Conservation (phyloP, 495 filamentous ascomycete species). For the Xylaria cubensis region DNA sequence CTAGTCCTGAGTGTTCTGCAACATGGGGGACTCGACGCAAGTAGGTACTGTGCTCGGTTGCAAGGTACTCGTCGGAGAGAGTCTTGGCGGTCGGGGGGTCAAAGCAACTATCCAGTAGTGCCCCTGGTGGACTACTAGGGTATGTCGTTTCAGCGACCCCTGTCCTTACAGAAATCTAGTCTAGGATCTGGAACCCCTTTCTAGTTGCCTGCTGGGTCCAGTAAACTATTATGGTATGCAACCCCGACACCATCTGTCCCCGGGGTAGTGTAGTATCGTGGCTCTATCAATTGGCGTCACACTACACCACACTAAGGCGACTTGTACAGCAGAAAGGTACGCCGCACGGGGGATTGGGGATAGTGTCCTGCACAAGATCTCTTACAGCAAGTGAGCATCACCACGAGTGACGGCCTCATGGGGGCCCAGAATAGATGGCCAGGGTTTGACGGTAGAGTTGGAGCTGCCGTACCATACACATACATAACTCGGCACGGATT, state of each 20-base stretch:
- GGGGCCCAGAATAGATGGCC: conserved; percentile 24
- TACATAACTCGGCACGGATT: conserved; percentile 18
- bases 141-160: conserved; percentile 24
- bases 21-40: conserved; percentile 3
- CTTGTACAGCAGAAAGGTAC: neutral
- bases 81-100: conserved; percentile 24
- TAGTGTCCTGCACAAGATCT: conserved; percentile 14
- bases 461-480: neutral
- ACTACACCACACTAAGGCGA: conserved; percentile 9
- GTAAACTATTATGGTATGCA: conserved; percentile 28
- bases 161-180: conserved; percentile 22
- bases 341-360: conserved; percentile 4
- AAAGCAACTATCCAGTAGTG: conserved; percentile 12
- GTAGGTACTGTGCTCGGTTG: conserved; percentile 20
- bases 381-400: conserved; percentile 13
- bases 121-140: conserved; percentile 11
- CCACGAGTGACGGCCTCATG: conserved; percentile 7
- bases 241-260: conserved; percentile 23
- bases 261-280: conserved; percentile 13
- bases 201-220: conserved; percentile 10
- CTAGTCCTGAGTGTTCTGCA: conserved; percentile 13
- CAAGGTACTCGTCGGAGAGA: conserved; percentile 9
- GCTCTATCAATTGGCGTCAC: conserved; percentile 6
- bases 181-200: conserved; percentile 27
- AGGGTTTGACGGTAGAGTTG: conserved; percentile 5